Evolutionary conservation across 768 basidiomycete species (phyloP), one percentile per base, ranked within the genome.

Genomic region (Trametes elegans): DNA sequence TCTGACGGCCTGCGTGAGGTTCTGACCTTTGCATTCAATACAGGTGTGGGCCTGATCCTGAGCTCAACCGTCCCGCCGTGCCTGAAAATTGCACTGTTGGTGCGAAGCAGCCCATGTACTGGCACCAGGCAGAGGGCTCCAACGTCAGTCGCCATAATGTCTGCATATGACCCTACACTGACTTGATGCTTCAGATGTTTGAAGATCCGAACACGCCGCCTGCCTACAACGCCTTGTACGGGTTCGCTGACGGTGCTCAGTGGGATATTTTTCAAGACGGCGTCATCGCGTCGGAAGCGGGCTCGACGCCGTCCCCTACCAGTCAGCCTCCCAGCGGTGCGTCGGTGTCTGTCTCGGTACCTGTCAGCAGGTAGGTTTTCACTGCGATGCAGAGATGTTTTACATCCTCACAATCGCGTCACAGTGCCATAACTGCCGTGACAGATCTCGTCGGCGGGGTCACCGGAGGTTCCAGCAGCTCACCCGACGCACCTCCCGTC

Each of bases 221-320:
- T n/a, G 51, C 60, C 23, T 80, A 80, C 62, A 71, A 66, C 40
- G 56, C 60, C 28, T 51, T 67, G 16, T 80, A 73, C 62, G 71
- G 73, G 47, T 79, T 75, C 64, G 40, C 23, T 1, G 69, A 79
- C 54, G 79, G 79, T 36, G 73, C 75, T 7, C 77, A 80, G 65
- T 59, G 66, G 21, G 70, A 78, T 60, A 71, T 78, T 57, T 77
- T 78, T 60, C 52, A 56, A 28, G 52, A 60, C 21, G 56, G 62
- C 36, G 51, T 58, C 13, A 53, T 62, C 47, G 59, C 59, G 40
- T 62, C 59, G 26, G 43, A 34, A 24, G 21, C 47, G 13, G 35
- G n/a, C 28, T 23, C 42, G 7, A 36, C 19, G 27, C 28, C 49
- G 6, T 21, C 52, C 9, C 21, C 60, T n/a, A 26, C 38, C 10